A percentile compares a stretch with the other conserved stretches of the same genome.
These are phyloP conservation scores for Pythium aquatile DNA, from an alignment of 352 stramenopile species.

Conservation along the genomic window DNA sequence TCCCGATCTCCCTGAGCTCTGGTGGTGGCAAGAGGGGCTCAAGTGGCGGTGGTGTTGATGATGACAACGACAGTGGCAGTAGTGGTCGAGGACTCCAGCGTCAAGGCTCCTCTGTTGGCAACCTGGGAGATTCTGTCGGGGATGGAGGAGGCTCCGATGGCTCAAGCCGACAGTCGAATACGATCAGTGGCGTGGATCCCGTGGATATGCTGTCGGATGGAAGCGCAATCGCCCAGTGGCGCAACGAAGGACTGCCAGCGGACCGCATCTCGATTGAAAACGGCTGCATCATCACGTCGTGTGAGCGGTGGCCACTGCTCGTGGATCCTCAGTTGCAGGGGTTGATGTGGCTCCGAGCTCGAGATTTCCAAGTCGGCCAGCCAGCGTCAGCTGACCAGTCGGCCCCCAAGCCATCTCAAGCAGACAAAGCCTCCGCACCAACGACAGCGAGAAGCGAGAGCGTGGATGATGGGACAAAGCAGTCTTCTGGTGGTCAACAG, in stretches of 20 bases:
- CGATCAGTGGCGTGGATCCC: conserved; percentile 61
- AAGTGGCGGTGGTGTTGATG: conserved; percentile 1
- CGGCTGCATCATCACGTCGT: conserved; percentile 89
- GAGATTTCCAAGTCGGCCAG: conserved; percentile 40
- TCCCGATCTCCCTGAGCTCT: conserved; percentile 61
- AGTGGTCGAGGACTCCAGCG: conserved; percentile 8
- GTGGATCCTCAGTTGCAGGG: conserved; percentile 91
- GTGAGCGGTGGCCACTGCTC: conserved; percentile 84
- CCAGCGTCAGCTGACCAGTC: background rate
- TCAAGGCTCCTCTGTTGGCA: conserved; percentile 8
- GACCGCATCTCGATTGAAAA: conserved; percentile 93
- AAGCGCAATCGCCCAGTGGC: conserved; percentile 85
- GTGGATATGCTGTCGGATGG: conserved; percentile 86
- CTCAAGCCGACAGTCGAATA: background rate
- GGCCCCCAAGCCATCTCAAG: background rate
- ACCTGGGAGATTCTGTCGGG: conserved; percentile 1
- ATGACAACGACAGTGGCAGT: background rate
- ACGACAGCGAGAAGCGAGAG: background rate
- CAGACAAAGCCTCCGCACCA: background rate
- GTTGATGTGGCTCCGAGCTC: conserved; percentile 80
- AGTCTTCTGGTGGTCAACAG: background rate
- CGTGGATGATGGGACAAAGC: background rate
- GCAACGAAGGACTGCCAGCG: conserved; percentile 89
- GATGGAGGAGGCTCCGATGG: conserved; percentile 4
- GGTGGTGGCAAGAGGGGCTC: background rate